phyloP scores from a whole-genome alignment of 371 early-diverging fungal species.

The Neoconidiobolus thromboides region DNA sequence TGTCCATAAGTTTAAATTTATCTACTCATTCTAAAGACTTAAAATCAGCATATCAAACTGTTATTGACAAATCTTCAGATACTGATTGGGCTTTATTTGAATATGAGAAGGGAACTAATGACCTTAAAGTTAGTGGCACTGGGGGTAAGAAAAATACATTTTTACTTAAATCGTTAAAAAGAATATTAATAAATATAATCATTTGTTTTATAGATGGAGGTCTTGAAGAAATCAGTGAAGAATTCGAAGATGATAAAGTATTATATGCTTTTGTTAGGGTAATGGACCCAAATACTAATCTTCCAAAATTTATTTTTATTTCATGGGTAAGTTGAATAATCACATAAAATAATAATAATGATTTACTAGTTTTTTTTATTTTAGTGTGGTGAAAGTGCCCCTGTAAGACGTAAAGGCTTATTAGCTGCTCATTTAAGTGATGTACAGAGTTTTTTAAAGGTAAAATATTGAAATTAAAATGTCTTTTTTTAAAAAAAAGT shows the following conservation, averaged over 20 bases:
- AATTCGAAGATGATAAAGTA: slow-evolving; percentile 70
- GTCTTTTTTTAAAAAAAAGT: neutral
- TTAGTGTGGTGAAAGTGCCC: slow-evolving; percentile 84
- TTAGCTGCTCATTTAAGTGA: slow-evolving; percentile 61
- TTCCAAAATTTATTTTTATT: slow-evolving; percentile 76
- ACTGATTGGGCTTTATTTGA: slow-evolving; percentile 55
- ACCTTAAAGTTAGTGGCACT: slow-evolving; percentile 46
- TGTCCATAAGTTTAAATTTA: slow-evolving; percentile 32
- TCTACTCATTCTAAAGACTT: slow-evolving; percentile 25
- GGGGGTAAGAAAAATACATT: slow-evolving; percentile 23
- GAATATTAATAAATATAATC: too few species aligned
- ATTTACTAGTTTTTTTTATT: neutral
- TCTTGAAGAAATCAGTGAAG: slow-evolving; percentile 69
- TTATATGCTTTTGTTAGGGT: slow-evolving; percentile 73
- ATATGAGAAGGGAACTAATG: slow-evolving; percentile 63
- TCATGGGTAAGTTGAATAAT: slow-evolving; percentile 42
- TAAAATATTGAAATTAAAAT: slow-evolving; percentile 11
- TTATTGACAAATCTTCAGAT: slow-evolving; percentile 27
- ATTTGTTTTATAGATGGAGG: slow-evolving; percentile 29
- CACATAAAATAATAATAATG: too few species aligned
- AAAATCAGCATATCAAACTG: slow-evolving; percentile 32
- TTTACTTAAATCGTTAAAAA: neutral
- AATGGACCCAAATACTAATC: slow-evolving; percentile 61
- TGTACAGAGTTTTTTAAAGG: slow-evolving; percentile 52
- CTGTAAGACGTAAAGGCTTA: slow-evolving; percentile 69